These are phyloP conservation scores for Sclerotinia trifoliorum DNA, from an alignment of 2,329 filamentous ascomycete species.

Conservation along the genomic window DNA sequence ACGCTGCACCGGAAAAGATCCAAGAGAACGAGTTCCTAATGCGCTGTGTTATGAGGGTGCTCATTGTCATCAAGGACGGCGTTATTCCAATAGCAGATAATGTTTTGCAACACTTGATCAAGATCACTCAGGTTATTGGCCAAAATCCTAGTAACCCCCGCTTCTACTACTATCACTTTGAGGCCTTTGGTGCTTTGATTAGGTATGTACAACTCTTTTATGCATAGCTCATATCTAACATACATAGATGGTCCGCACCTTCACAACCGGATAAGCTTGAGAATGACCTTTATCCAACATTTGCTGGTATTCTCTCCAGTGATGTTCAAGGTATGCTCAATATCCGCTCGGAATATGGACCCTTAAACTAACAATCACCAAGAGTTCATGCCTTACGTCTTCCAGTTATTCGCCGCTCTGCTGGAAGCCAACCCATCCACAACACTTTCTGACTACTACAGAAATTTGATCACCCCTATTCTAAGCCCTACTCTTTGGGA, in stretches of 20 bases:
- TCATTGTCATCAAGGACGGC: slow-evolving; percentile 88
- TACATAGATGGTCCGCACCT: slow-evolving; percentile 59
- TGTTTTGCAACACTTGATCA: slow-evolving; percentile 80
- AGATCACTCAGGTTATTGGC: slow-evolving; percentile 88
- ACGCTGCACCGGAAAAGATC: slow-evolving; percentile 82
- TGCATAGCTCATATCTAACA: neutral
- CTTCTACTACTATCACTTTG: slow-evolving; percentile 99
- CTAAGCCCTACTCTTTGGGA: slow-evolving; percentile 87
- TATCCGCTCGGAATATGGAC: neutral
- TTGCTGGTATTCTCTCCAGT: slow-evolving; percentile 74
- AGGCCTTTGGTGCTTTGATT: slow-evolving; percentile 87
- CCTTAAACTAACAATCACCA: slow-evolving; percentile 38
- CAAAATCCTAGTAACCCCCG: slow-evolving; percentile 94
- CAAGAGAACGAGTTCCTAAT: slow-evolving; percentile 99
- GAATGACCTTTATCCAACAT: slow-evolving; percentile 76
- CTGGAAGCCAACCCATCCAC: slow-evolving; percentile 80
- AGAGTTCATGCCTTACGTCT: slow-evolving; percentile 96
- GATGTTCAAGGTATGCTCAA: slow-evolving; percentile 69
- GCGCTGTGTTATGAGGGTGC: slow-evolving; percentile 96
- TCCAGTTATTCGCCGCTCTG: slow-evolving; percentile 90
- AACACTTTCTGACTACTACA: slow-evolving; percentile 78
- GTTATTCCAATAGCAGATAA: slow-evolving; percentile 71
- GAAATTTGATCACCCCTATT: slow-evolving; percentile 72
- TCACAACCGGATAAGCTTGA: slow-evolving; percentile 73
- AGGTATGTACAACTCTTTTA: slow-evolving; percentile 34